Evolutionary conservation across 2,329 filamentous ascomycete genomes (phyloP).

Genomic region (Tolypocladium tundrense): DNA sequence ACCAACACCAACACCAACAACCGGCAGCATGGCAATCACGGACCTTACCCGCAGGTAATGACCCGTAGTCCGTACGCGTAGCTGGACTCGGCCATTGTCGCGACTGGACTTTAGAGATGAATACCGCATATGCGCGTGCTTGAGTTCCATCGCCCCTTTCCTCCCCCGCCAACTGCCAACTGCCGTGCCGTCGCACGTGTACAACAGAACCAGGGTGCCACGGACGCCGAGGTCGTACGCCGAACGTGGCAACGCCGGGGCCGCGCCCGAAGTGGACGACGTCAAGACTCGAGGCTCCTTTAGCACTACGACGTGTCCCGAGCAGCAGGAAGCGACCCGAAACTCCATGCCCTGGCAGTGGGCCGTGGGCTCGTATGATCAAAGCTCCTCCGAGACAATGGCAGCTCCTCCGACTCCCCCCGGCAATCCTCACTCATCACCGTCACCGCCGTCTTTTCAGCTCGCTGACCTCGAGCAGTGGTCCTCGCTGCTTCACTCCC

Average conservation of each 20-base stretch:
- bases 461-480: constrained; percentile 9
- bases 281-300: not conserved
- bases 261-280: not conserved
- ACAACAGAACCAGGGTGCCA: not conserved
- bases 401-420: not conserved
- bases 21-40: not conserved
- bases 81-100: too few relatives aligned
- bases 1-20: too few relatives aligned
- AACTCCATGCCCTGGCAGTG: not conserved
- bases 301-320: not conserved
- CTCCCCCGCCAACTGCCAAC: not conserved
- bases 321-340: not conserved
- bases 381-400: not conserved
- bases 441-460: not conserved
- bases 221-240: not conserved
- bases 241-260: not conserved
- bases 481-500: constrained; percentile 8
- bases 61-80: too few relatives aligned
- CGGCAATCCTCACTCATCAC: not conserved
- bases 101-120: not conserved
- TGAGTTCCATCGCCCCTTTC: too few relatives aligned
- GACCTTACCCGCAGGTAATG: not conserved
- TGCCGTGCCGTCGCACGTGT: not conserved
- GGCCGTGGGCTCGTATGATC: not conserved
- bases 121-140: not conserved